Evolutionary conservation across 2,329 filamentous ascomycete genomes (phyloP), one percentile per base, ranked within the genome.

Genomic region (Sporothrix pallida): DNA sequence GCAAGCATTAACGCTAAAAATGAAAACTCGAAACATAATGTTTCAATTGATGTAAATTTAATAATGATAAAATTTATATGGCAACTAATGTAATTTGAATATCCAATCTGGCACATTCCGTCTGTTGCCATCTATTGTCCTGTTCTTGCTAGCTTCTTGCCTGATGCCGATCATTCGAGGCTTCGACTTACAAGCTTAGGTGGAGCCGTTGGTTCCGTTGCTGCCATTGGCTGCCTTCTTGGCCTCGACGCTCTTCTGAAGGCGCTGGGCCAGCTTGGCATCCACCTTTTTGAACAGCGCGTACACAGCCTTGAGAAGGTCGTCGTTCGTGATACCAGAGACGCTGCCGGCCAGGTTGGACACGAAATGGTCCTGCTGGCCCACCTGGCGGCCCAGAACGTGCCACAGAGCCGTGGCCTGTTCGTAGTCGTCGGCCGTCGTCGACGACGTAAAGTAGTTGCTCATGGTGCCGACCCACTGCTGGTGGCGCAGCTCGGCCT

Each of bases 331-430:
- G 2, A 88, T 89, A 65, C 81, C 85, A 54, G 81, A 82, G 75
- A 92, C 80, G 77, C 91, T 88, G 2, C 82, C 87, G 1, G 88
- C 81, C 20, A 91, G 83, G 76, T 91, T 92, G 72, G 83, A 79
- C 50, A 91, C 81, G 73, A 90, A 89, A 79, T 89, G 88, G 1
- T 88, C 85, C 80, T 91, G 89, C 78, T 91, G 89, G 2, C 87
- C 89, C 1, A 81, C 76, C 1, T 83, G 83, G 26, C 81, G 81
- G 58, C 85, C 86, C 2, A 86, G 80, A 13, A 86, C 83, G 54
- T 83, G 77, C 86, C 86, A 89, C 15, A 88, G 81, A 1, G 80
- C 82, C 67, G 81, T 81, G n/a, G 85, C 81, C 78, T 88, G 86
- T 68, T 82, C 84, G 75, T 85, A 89, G 78, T 89, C 87, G n/a